A percentile compares a stretch with the other conserved stretches of the same genome.
Conservation (phyloP, 1,284 basidiomycete species). For the Phellinidium pouzarii region DNA sequence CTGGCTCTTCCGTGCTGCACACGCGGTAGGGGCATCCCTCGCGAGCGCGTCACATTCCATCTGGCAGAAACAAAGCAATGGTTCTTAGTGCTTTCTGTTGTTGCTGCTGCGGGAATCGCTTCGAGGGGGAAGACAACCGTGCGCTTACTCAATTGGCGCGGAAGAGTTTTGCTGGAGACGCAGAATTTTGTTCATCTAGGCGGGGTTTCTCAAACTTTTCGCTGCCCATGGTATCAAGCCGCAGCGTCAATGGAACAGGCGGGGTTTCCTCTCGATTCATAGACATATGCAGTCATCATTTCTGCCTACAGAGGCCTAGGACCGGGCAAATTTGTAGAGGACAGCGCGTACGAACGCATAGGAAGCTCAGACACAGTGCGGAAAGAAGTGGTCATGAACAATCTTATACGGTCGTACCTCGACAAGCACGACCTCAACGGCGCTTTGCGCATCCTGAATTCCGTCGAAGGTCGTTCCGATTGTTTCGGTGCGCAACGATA, state of each 20-base stretch:
- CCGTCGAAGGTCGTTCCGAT: background rate
- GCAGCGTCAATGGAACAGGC: slow-evolving; percentile 53
- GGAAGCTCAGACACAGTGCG: slow-evolving; percentile 31
- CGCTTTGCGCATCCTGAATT: slow-evolving; percentile 24
- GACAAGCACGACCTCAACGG: slow-evolving; percentile 44
- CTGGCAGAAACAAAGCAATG: slow-evolving; percentile 43
- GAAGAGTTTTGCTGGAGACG: slow-evolving; percentile 49
- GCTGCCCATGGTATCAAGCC: slow-evolving; percentile 37
- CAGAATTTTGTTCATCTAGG: slow-evolving; percentile 41
- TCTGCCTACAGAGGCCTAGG: slow-evolving; percentile 56
- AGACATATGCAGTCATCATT: slow-evolving; percentile 54
- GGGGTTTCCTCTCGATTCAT: slow-evolving; percentile 45
- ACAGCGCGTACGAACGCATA: slow-evolving; percentile 44
- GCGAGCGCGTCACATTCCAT: slow-evolving; percentile 46
- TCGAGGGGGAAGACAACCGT: slow-evolving; percentile 42
- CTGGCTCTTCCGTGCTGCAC: slow-evolving; percentile 41
- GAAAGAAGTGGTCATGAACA: slow-evolving; percentile 53
- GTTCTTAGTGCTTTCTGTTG: slow-evolving; percentile 41
- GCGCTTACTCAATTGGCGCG: slow-evolving; percentile 62
- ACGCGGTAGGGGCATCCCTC: slow-evolving; percentile 40
- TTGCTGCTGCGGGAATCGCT: slow-evolving; percentile 37
- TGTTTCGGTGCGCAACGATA: background rate
- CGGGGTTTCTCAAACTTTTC: slow-evolving; percentile 45
- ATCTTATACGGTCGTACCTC: slow-evolving; percentile 51
- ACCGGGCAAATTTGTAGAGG: slow-evolving; percentile 45